phyloP scores from a whole-genome alignment of 2,329 filamentous ascomycete genomes.

The Cucurbitaria berberidis region DNA sequence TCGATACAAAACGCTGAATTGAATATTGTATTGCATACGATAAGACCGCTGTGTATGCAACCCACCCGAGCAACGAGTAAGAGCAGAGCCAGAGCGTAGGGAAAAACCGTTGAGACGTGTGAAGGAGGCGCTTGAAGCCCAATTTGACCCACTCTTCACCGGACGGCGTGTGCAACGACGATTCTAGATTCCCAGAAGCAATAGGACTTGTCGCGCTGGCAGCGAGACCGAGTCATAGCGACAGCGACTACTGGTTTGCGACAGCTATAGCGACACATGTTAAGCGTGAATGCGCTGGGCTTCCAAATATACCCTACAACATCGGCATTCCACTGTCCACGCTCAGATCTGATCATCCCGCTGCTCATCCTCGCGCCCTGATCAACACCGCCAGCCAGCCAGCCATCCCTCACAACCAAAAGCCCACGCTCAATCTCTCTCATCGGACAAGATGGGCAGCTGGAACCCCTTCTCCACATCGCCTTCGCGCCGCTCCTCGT shows the following conservation, averaged over 20 bases:
- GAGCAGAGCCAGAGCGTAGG: neutral
- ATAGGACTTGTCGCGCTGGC: conserved; percentile 6
- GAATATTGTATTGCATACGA: neutral
- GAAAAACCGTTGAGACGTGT: neutral
- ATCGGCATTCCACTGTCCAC: conserved; percentile 20
- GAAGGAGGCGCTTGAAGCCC: conserved; percentile 17
- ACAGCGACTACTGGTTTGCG: neutral
- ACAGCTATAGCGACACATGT: neutral
- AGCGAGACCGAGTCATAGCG: conserved; percentile 6
- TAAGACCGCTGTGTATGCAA: neutral
- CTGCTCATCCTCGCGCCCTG: conserved; percentile 1
- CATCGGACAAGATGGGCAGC: conserved; percentile 37
- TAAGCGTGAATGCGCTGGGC: conserved; percentile 23
- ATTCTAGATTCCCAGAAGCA: neutral
- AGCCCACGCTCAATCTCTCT: no score
- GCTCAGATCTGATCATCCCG: conserved; percentile 6
- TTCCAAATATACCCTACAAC: conserved; percentile 18
- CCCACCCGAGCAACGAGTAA: neutral
- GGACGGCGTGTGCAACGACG: conserved; percentile 9
- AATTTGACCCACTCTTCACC: conserved; percentile 22
- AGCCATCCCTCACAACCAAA: conserved; percentile 7
- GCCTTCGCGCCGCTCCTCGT: conserved; percentile 27
- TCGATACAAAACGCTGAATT: neutral
- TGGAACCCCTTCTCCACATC: conserved; percentile 45
- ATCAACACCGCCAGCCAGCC: conserved; percentile 17